Evolutionary conservation across 2,329 filamentous ascomycete species (phyloP).

Genomic region (Xylaria sp.): DNA sequence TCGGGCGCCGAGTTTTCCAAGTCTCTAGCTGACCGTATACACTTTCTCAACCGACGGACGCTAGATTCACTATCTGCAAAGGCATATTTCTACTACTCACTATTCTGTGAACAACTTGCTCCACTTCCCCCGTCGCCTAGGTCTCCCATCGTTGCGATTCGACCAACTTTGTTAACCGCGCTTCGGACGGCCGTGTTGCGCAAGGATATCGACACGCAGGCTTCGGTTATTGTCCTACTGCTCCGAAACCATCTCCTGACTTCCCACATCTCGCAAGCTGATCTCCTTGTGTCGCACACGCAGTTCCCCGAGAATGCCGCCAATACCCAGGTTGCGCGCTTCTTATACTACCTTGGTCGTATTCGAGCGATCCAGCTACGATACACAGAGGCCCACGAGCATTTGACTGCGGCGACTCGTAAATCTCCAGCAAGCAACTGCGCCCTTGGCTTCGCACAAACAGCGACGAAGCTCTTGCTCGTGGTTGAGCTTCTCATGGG

Average conservation of each 20-base stretch:
- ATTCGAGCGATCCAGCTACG: slow-evolving; percentile 96
- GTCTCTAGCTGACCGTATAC: slow-evolving; percentile 83
- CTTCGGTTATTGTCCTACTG: slow-evolving; percentile 91
- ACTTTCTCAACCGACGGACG: slow-evolving; percentile 89
- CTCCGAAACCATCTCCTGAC: slow-evolving; percentile 96
- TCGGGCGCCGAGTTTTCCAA: slow-evolving; percentile 86
- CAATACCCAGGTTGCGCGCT: slow-evolving; percentile 97
- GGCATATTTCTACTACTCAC: slow-evolving; percentile 97
- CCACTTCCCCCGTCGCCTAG: slow-evolving; percentile 89
- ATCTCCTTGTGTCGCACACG: slow-evolving; percentile 94
- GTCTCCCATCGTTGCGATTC: slow-evolving; percentile 86
- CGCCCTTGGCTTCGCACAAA: slow-evolving; percentile 94
- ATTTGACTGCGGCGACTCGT: slow-evolving; percentile 90
- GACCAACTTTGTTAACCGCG: slow-evolving; percentile 85
- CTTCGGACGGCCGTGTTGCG: slow-evolving; percentile 94
- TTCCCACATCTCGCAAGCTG: slow-evolving; percentile 95
- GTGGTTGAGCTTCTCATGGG: slow-evolving; percentile 98
- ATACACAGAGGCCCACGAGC: slow-evolving; percentile 96
- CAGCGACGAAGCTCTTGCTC: slow-evolving; percentile 93
- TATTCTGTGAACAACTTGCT: slow-evolving; percentile 92
- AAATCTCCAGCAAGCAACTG: slow-evolving; percentile 92
- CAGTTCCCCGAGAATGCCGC: slow-evolving; percentile 93
- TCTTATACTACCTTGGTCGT: slow-evolving; percentile 95
- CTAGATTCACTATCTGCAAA: slow-evolving; percentile 93
- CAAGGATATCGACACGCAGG: slow-evolving; percentile 97